These are phyloP conservation scores for Pyrenopolyporus hunteri DNA, from an alignment of 495 filamentous ascomycete genomes.

Conservation along the genomic window DNA sequence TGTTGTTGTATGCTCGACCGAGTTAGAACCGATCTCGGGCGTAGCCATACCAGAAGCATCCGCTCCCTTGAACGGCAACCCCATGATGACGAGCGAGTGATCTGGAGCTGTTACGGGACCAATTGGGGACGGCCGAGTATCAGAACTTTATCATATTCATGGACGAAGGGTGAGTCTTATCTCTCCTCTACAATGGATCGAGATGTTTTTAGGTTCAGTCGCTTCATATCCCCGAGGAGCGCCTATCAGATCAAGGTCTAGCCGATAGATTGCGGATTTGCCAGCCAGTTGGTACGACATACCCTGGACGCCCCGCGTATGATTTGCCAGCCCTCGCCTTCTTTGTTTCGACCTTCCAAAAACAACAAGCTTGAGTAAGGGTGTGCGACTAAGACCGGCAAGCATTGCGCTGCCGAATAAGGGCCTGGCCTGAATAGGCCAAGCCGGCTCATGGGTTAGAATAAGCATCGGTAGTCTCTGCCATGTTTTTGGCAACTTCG, in stretches of 20 bases:
- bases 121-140: not conserved
- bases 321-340: not conserved
- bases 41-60: slow-evolving; percentile 13
- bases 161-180: slow-evolving; percentile 26
- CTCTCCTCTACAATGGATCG: slow-evolving; percentile 1
- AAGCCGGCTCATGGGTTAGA: slow-evolving; percentile 13
- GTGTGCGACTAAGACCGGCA: slow-evolving; percentile 7
- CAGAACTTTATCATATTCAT: not conserved
- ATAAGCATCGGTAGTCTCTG: slow-evolving; percentile 19
- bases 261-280: slow-evolving; percentile 7
- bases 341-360: slow-evolving; percentile 34
- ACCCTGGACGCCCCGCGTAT: slow-evolving; percentile 14
- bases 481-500: slow-evolving; percentile 9
- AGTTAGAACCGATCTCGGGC: slow-evolving; percentile 20
- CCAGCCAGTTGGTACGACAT: slow-evolving; percentile 11
- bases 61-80: slow-evolving; percentile 15
- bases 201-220: not conserved
- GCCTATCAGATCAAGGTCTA: slow-evolving; percentile 20
- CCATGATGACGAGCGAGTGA: slow-evolving; percentile 16
- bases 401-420: not conserved
- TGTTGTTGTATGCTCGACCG: slow-evolving; percentile 8
- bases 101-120: not conserved
- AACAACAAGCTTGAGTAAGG: slow-evolving; percentile 11
- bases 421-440: slow-evolving; percentile 1
- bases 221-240: slow-evolving; percentile 4